Percentiles rank a stretch among this genome's conserved stretches.
Conservation (phyloP, 2,329 filamentous ascomycete genomes). For the Sporothrix phasma region DNA sequence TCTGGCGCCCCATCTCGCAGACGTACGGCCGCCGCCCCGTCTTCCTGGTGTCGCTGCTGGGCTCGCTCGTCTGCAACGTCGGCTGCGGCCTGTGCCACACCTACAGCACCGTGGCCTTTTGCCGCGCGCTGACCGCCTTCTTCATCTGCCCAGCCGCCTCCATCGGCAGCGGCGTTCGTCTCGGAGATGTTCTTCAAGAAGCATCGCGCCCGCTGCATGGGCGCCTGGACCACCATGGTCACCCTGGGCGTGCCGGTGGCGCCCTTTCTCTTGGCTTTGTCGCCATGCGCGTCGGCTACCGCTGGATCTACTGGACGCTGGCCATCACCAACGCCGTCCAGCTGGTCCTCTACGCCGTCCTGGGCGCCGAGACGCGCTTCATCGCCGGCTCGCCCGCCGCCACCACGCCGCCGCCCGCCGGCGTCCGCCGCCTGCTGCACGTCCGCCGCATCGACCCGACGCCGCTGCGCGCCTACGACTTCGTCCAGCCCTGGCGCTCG, state of each 20-base stretch:
- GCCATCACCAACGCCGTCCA: slow-evolving; percentile 48
- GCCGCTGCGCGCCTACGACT: slow-evolving; percentile 39
- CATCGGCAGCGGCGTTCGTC: slow-evolving; percentile 47
- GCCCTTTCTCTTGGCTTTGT: slow-evolving; percentile 36
- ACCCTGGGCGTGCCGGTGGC: slow-evolving; percentile 24
- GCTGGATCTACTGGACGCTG: slow-evolving; percentile 49
- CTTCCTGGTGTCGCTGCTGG: slow-evolving; percentile 40
- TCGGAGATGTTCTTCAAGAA: slow-evolving; percentile 48
- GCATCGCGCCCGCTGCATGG: slow-evolving; percentile 45
- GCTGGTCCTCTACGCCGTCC: slow-evolving; percentile 45
- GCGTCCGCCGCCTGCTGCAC: slow-evolving; percentile 34
- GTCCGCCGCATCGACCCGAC: slow-evolving; percentile 42
- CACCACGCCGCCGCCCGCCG: neutral
- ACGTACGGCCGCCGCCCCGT: slow-evolving; percentile 44
- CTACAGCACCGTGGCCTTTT: slow-evolving; percentile 41
- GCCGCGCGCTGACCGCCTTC: slow-evolving; percentile 41
- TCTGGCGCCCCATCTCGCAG: slow-evolving; percentile 47
- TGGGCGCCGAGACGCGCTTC: slow-evolving; percentile 47
- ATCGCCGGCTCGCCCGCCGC: slow-evolving; percentile 26
- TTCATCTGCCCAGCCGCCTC: slow-evolving; percentile 45
- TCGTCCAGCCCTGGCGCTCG: slow-evolving; percentile 39
- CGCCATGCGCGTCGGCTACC: slow-evolving; percentile 39
- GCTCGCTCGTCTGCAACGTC: slow-evolving; percentile 40
- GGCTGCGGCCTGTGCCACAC: slow-evolving; percentile 40
- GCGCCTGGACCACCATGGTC: slow-evolving; percentile 41